Conservation (phyloP, 768 basidiomycete species). For the Collybia nuda region DNA sequence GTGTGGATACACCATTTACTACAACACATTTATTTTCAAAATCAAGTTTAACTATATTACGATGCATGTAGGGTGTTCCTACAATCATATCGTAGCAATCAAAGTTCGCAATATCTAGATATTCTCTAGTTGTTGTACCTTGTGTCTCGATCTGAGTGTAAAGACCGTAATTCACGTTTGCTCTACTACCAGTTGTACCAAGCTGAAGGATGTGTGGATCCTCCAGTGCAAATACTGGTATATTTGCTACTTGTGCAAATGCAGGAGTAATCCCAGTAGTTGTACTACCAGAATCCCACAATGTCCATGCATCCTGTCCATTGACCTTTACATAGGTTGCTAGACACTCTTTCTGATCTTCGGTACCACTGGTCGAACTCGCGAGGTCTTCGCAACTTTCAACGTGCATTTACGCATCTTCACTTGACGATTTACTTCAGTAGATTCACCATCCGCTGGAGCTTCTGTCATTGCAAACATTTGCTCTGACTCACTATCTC, state of each 20-base stretch:
- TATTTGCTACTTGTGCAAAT: conserved; percentile 13
- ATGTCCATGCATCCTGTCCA: conserved; percentile 12
- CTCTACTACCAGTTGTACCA: conserved; percentile 27
- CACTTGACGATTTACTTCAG: too few relatives aligned
- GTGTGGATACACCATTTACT: conserved; percentile 4
- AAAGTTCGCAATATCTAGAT: conserved; percentile 34
- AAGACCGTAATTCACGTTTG: conserved; percentile 25
- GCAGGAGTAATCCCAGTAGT: conserved; percentile 15
- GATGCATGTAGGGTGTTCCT: conserved; percentile 30
- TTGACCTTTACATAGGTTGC: conserved; percentile 8
- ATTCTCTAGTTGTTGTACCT: conserved; percentile 2
- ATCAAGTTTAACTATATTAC: conserved; percentile 21
- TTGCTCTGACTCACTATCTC: not conserved
- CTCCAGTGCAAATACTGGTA: conserved; percentile 7
- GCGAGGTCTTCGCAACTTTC: not conserved
- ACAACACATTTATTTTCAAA: conserved; percentile 16
- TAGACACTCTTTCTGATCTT: not conserved
- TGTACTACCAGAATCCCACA: conserved; percentile 23
- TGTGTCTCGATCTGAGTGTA: conserved; percentile 9
- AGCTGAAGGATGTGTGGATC: conserved; percentile 25
- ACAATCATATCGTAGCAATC: conserved; percentile 35
- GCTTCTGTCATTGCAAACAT: not conserved
- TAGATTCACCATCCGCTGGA: too few relatives aligned
- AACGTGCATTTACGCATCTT: not conserved
- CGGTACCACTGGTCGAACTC: not conserved